phyloP scores from a whole-genome alignment of 2,329 filamentous ascomycete genomes.

The Verticillium zaregamsianum region DNA sequence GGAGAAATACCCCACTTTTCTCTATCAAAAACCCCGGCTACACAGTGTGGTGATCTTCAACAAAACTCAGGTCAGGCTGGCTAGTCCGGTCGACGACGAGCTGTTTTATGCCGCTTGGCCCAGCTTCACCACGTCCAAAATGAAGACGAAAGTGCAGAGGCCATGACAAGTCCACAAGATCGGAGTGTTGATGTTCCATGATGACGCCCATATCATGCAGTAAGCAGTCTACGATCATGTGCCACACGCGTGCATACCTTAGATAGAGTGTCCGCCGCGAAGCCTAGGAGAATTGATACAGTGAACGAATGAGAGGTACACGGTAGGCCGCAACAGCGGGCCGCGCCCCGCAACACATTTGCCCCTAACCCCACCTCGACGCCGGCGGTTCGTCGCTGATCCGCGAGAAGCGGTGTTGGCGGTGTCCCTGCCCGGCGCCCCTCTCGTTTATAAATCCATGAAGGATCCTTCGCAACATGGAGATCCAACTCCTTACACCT shows the following conservation, averaged over 20 bases:
- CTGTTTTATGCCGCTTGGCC: too few relatives aligned
- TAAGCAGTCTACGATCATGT: neutral
- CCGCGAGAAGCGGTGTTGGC: neutral
- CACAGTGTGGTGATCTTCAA: neutral
- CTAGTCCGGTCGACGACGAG: too few relatives aligned
- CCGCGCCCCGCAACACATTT: neutral
- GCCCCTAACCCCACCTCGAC: neutral
- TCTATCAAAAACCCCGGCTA: neutral
- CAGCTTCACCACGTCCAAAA: too few relatives aligned
- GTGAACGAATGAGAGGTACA: neutral
- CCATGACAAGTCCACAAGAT: neutral
- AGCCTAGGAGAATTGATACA: neutral
- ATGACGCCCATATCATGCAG: neutral
- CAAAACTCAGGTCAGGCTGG: neutral
- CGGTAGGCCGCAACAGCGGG: neutral
- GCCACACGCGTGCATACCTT: neutral
- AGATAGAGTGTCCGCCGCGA: neutral
- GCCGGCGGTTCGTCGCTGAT: neutral
- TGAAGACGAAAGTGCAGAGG: neutral
- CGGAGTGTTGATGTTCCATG: neutral
- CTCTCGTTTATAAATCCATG: neutral
- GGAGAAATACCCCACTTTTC: neutral
- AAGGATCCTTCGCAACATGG: neutral
- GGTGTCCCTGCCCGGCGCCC: neutral
- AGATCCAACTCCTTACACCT: neutral